Evolutionary conservation across 1,284 basidiomycete species (phyloP).

Genomic region (Microstroma glucosiphilum): DNA sequence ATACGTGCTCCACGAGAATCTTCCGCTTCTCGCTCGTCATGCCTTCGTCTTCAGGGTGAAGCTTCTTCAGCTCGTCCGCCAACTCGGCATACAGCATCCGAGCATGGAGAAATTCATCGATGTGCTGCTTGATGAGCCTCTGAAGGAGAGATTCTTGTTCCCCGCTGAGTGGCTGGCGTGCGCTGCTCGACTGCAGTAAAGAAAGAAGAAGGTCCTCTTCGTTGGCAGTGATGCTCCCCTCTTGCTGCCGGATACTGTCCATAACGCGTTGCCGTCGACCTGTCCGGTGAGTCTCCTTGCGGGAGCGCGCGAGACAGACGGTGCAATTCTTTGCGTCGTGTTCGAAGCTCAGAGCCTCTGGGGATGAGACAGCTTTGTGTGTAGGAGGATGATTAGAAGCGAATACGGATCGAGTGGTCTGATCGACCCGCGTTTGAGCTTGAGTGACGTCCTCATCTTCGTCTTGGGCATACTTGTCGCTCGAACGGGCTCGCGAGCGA

Average conservation of each 20-base stretch:
- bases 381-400: background rate
- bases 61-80: constrained; percentile 43
- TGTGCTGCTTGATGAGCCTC: constrained; percentile 27
- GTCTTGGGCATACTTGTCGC: too few species aligned
- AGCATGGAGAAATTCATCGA: constrained; percentile 46
- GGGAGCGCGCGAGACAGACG: constrained; percentile 16
- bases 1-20: constrained; percentile 40
- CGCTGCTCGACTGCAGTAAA: background rate
- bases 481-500: too few species aligned
- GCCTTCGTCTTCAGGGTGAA: constrained; percentile 30
- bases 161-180: background rate
- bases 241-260: constrained; percentile 18
- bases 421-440: constrained; percentile 5
- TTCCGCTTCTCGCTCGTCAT: constrained; percentile 33
- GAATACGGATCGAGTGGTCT: background rate
- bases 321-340: constrained; percentile 24
- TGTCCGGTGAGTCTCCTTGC: constrained; percentile 17
- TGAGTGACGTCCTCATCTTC: background rate
- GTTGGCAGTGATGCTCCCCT: background rate
- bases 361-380: background rate
- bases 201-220: background rate
- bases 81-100: constrained; percentile 42
- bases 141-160: constrained; percentile 19
- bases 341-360: background rate
- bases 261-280: constrained; percentile 16